These are phyloP conservation scores for Russula sp. DNA, from an alignment of 768 basidiomycete genomes.

Conservation along the genomic window DNA sequence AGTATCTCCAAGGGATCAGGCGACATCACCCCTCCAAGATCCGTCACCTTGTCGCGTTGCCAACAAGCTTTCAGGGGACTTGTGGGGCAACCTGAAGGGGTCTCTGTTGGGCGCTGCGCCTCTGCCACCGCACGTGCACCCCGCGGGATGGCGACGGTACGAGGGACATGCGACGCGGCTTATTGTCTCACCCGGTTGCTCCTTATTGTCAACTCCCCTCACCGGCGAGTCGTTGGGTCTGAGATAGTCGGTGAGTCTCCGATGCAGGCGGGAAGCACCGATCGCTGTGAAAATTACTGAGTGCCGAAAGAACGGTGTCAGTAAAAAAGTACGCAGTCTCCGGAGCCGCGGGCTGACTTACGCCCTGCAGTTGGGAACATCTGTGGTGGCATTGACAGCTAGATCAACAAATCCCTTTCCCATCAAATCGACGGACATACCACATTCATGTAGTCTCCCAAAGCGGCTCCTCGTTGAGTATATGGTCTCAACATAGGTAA, in stretches of 20 bases:
- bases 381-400: background rate
- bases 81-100: background rate
- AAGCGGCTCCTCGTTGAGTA: background rate
- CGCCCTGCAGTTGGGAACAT: background rate
- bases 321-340: background rate
- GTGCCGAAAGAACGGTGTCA: background rate
- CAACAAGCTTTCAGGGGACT: background rate
- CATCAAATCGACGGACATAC: background rate
- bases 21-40: background rate
- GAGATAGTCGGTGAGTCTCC: background rate
- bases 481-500: background rate
- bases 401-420: background rate
- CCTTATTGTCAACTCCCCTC: background rate
- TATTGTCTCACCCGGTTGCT: background rate
- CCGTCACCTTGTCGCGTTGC: background rate
- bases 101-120: background rate
- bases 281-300: background rate
- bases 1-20: background rate
- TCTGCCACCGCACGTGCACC: background rate
- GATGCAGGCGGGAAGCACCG: background rate
- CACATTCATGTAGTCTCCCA: background rate
- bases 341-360: background rate
- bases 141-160: background rate
- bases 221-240: background rate
- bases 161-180: background rate